These are phyloP conservation scores for Cicer chorassanicum DNA, from an alignment of 306 rosid species.

Conservation along the genomic window DNA sequence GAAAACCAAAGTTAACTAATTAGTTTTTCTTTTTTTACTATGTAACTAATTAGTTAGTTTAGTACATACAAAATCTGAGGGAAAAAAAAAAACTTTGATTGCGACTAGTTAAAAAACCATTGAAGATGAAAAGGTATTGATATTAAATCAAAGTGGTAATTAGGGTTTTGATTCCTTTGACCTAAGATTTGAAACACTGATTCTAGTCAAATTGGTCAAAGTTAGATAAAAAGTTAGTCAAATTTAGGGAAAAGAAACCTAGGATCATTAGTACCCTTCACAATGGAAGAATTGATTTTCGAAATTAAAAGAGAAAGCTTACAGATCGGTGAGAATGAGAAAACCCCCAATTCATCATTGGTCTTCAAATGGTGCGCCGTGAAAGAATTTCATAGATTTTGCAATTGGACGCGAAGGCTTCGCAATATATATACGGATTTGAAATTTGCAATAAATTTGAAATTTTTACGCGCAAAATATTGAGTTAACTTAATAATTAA, in stretches of 20 bases:
- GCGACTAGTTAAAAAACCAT: neutral
- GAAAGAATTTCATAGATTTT: constrained; percentile 16
- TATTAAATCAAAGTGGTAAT: neutral
- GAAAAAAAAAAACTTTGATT: neutral
- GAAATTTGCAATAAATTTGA: neutral
- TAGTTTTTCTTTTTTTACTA: neutral
- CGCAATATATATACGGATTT: neutral
- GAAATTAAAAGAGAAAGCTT: constrained; percentile 40
- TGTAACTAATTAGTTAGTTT: no score
- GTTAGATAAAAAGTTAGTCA: neutral
- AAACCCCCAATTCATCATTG: constrained; percentile 52
- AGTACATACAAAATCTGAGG: no score
- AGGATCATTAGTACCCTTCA: neutral
- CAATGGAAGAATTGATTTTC: neutral
- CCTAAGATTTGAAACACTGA: neutral
- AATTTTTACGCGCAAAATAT: no score
- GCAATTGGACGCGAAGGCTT: neutral
- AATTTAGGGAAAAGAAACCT: neutral
- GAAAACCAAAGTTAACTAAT: constrained; percentile 16
- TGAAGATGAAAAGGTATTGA: neutral
- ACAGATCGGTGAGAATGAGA: constrained; percentile 43
- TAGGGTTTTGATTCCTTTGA: neutral
- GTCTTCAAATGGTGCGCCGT: neutral
- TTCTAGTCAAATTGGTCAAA: constrained; percentile 15
- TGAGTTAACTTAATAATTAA: no score